Evolutionary conservation across 2,329 filamentous ascomycete species (phyloP), one percentile per base, ranked within the genome.

Genomic region (Penicillium hordei): DNA sequence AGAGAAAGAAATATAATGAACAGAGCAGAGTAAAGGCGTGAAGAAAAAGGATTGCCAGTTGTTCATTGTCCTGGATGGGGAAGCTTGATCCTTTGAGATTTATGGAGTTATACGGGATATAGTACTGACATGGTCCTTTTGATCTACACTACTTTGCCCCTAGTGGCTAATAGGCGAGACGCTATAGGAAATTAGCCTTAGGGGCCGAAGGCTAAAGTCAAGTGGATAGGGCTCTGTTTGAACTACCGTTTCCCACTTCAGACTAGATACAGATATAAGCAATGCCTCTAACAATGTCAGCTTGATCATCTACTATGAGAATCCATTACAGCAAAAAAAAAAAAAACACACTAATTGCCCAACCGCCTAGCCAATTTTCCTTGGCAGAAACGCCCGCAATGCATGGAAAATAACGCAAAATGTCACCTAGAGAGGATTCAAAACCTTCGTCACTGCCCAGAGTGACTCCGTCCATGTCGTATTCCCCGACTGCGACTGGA

Each of bases 401-500:
- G 58, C 59, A 63, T 44, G 40, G 4, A 50, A 60, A 55, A 42
- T 48, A 55, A 46, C 25, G 15, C 36, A 19, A 58, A 38, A 38
- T 33, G 33, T 23, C 38, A 43, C n/a, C 27, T 23, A n/a, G 29
- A 34, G 13, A 52, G 17, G 12, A 15, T 29, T 53, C 3, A 29
- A 23, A 40, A 9, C 12, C 17, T 15, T 15, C 13, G 48, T 63
- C 42, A 66, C 46, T 66, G 58, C 42, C 66, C 55, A 19, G 55
- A 62, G 29, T 65, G 61, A 52, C 61, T 66, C 33, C 68, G 60
- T 12, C 60, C 57, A 43, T 69, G 50, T 3, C 60, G 21, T 27
- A 52, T 58, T 12, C 62, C 61, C 2, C 70, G 66, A 53, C 52
- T 64, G 45, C 66, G 65, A 3, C 29, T 53, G 12, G 60, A 57